Evolutionary conservation across 805 yeast species (phyloP), one percentile per base, ranked within the genome.

Genomic region (Candida namnaoensis): DNA sequence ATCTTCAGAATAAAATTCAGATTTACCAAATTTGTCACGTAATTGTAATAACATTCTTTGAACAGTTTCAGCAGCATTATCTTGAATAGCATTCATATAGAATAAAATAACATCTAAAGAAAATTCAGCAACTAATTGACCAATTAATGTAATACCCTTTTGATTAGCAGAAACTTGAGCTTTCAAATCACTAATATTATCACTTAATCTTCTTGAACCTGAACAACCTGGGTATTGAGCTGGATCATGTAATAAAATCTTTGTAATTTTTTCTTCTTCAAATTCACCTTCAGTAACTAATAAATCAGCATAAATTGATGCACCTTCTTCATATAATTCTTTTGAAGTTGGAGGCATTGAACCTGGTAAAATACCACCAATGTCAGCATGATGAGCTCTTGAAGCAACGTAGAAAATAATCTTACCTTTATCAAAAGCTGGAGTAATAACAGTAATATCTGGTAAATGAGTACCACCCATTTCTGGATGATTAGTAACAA

Each of bases 361-460:
- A 1, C 97, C 97, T 1, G 97, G 95, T 32, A 87, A 64, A 44
- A 82, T 76, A 12, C 95, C 95, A 14, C 98, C 97, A 54, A 91
- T 90, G 61, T 90, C 98, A 6, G 96, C 90, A 63, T 91, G 98
- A 62, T 90, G 98, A 2, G 96, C 97, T 48, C 98, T 71, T 0
- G 95, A 82, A 1, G 97, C 98, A 12, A 87, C 88, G 69, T 87
- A 90, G 58, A 90, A 90, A 26, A 88, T 75, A 32, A 87, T 71
- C 41, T 66, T 60, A 23, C 65, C 69, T 25, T 69, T 68, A n/a
- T 76, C 68, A 55, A 87, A 83, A 2, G 90, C 88, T 0, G 98
- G 98, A 0, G 96, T 85, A 37, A 91, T 80, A 11, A 90, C 95
- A 0, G 97, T 90, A 48, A 90, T 88, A 63, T 86, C 95, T 0